Evolutionary conservation across 345 rosid genomes (phyloP).

Genomic region (Melaleuca alternifolia): DNA sequence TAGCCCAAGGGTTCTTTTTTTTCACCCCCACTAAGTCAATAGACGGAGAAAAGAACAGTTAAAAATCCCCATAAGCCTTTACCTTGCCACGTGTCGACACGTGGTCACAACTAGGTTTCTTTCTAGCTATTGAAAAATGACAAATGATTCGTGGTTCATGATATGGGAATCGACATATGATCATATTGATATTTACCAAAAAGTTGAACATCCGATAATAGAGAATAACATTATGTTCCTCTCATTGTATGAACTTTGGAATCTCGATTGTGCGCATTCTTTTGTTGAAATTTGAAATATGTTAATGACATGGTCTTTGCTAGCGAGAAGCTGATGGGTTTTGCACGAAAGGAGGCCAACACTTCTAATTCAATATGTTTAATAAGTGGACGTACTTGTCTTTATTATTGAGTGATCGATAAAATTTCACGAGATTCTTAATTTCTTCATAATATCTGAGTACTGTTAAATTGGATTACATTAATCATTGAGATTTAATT

Average conservation of each 20-base stretch:
- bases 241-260: background rate
- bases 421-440: background rate
- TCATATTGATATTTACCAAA: background rate
- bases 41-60: background rate
- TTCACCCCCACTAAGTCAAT: background rate
- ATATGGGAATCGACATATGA: background rate
- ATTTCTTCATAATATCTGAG: background rate
- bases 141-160: background rate
- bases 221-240: background rate
- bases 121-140: background rate
- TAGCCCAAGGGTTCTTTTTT: background rate
- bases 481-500: background rate
- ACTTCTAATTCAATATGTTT: background rate
- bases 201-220: background rate
- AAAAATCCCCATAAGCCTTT: background rate
- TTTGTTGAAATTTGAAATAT: background rate
- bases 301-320: background rate
- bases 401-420: background rate
- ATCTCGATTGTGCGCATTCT: background rate
- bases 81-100: background rate
- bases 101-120: background rate
- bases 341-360: background rate
- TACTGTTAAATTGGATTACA: fast-evolving
- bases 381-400: background rate
- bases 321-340: background rate